Base-by-base conservation (phyloP, 768 basidiomycete species). In the Grammothele lineata region DNA sequence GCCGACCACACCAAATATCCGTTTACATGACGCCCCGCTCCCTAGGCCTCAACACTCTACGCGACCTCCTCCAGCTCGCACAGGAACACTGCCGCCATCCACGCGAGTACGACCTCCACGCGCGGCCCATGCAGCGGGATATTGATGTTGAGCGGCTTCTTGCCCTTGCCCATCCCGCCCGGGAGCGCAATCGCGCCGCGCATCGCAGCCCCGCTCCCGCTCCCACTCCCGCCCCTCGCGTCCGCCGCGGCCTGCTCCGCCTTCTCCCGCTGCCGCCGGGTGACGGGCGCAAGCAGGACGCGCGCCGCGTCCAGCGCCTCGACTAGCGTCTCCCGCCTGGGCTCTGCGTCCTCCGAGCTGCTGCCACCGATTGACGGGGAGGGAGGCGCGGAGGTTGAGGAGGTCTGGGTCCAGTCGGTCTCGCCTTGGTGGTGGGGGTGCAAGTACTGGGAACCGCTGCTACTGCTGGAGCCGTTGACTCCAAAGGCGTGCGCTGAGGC, bases 71-170 rank as follows among this genome's bases (percentile, higher is more conserved):
- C 88, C 56, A 92, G 62, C 57, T 88, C 87, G 3, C 78, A 81
- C 27, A 92, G 64, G 69, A 87, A 83, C 46, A 90, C 85, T 15
- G 87, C 88, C 21, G 75, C 89, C 45, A 92, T 68, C 88, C 88
- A 92, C 35, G 90, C 90, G 46, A 92, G 73, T 45, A 91, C 73
- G 46, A 92, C 74, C 66, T 92, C 90, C 37, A 92, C 90, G 5
- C 88, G 76, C 27, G 91, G 89, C 0, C 90, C 90, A 64, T 91
- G 87, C 53, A 92, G 67, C 9, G 88, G 87, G 47, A 92, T 88
- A 59, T 81, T 87, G 62, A 91, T 86, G 41, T 81, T 75, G 52
- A 78, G 56, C 30, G 77, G 69, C 63, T 80, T 85, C 68, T 74
- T 77, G 40, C 56, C 57, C 24, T 55, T 61, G 18, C 53, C 58